Base-by-base conservation (phyloP, 1,139 yeast genomes). In the Pneumocystis murina region DNA sequence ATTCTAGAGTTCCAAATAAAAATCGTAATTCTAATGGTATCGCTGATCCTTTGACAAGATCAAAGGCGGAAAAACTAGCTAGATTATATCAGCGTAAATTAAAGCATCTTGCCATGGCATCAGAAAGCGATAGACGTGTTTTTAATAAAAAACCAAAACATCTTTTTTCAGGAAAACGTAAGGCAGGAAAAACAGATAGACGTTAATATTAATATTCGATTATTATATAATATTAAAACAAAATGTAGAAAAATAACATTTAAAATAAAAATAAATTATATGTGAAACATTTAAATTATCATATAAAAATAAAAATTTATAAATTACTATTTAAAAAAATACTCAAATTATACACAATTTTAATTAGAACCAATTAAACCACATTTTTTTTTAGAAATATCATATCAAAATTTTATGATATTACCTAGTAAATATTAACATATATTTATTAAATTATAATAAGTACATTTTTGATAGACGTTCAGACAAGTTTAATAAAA, bases 121-220 rank as follows among this genome's bases (percentile, higher is more conserved):
- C 97, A 79, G 98, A 94, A 78, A 87, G 88, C 72, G 99, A 92
- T 77, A 86, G 97, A 77, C 96, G 89, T 75, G 80, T 84, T 66
- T 83, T 91, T 66, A 92, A 88, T 65, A 79, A 87, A 68, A 76
- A 89, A 78, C 96, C 97, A 68, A 91, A 90, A 80, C 98, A 92
- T 78, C 81, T 92, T 81, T 87, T 86, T 79, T 79, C 91, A 72
- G 99, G 99, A 78, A 92, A 94, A 82, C 85, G 97, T 79, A 92
- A 96, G 79, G 84, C 83, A 74, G 96, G 96, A 75, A 85, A 86
- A 73, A 86, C 87, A 69, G 72, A 73, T 62, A 67, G 77, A 75
- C 84, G 89, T 78, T 84, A 77, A 71, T 40, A 24, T 24, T 59
- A 14, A 12, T 12, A 17, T 17, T 59, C 3, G 10, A 2, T 38